Evolutionary conservation across 1,139 yeast species (phyloP).

Genomic region (Nematodospora anomalae): DNA sequence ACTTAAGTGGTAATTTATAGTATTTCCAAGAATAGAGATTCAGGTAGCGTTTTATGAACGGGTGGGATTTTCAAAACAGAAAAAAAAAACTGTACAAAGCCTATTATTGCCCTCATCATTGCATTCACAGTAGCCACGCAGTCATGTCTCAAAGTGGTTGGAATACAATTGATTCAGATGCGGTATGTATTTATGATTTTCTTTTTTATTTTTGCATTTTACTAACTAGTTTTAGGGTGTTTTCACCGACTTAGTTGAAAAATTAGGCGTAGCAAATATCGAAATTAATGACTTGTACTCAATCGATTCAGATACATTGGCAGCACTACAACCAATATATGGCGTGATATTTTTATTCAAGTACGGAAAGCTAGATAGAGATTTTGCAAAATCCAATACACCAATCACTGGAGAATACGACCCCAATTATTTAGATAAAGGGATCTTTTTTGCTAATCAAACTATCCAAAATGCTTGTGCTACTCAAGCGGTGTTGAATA

Average conservation of each 20-base stretch:
- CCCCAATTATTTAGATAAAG: conserved; percentile 31
- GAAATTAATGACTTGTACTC: conserved; percentile 63
- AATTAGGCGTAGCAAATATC: conserved; percentile 54
- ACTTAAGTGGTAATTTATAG: too few species aligned
- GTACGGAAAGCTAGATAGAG: conserved; percentile 46
- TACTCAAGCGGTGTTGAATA: conserved; percentile 71
- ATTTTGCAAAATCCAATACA: conserved; percentile 25
- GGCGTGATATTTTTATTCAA: conserved; percentile 69
- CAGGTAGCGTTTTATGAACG: not conserved
- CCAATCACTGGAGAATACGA: conserved; percentile 52
- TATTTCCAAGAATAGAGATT: too few species aligned
- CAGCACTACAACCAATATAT: conserved; percentile 44
- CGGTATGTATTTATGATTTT: conserved; percentile 39
- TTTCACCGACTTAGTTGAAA: conserved; percentile 63
- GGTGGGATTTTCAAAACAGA: not conserved
- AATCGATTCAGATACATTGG: conserved; percentile 50
- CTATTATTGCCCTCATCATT: too few species aligned
- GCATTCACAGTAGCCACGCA: too few species aligned
- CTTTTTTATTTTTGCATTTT: too few species aligned
- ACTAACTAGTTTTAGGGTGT: conserved; percentile 49
- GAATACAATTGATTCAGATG: conserved; percentile 75
- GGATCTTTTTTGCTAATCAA: conserved; percentile 63
- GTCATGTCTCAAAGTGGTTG: conserved; percentile 39
- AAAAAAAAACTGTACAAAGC: too few species aligned
- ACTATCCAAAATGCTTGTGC: conserved; percentile 74